Conservation (phyloP, 805 yeast genomes). For the Kodamaea lidongshanica region DNA sequence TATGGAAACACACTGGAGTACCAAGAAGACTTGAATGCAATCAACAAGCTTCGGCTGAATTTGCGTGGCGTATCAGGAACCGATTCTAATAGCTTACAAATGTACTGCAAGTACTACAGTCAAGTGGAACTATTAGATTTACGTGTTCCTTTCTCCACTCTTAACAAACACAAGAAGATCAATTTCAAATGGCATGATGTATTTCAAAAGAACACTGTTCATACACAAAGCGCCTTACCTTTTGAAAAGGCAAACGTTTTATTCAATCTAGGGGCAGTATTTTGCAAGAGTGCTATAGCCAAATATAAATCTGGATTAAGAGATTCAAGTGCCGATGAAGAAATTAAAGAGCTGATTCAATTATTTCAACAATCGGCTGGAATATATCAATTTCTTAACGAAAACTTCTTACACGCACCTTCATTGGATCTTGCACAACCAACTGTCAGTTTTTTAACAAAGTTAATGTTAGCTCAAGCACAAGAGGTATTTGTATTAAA, state of each 20-base stretch:
- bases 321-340: constrained; percentile 24
- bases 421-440: constrained; percentile 67
- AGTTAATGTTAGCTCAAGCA: constrained; percentile 76
- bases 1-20: constrained; percentile 62
- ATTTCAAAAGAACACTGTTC: constrained; percentile 40
- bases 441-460: constrained; percentile 56
- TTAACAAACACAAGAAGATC: constrained; percentile 38
- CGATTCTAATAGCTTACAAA: constrained; percentile 42
- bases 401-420: constrained; percentile 86
- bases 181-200: constrained; percentile 81
- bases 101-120: constrained; percentile 66
- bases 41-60: constrained; percentile 57
- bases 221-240: constrained; percentile 73
- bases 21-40: constrained; percentile 45
- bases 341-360: constrained; percentile 54
- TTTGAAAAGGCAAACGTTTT: constrained; percentile 84
- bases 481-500: constrained; percentile 76
- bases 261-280: constrained; percentile 67
- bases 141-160: constrained; percentile 62
- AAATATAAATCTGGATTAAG: constrained; percentile 22
- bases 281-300: constrained; percentile 44
- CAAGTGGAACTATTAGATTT: constrained; percentile 75
- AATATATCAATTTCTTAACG: constrained; percentile 61
- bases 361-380: constrained; percentile 75
- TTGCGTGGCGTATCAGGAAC: constrained; percentile 41